Evolutionary conservation across 1,139 yeast genomes (phyloP).

Genomic region (Saccharomyces hybrid): DNA sequence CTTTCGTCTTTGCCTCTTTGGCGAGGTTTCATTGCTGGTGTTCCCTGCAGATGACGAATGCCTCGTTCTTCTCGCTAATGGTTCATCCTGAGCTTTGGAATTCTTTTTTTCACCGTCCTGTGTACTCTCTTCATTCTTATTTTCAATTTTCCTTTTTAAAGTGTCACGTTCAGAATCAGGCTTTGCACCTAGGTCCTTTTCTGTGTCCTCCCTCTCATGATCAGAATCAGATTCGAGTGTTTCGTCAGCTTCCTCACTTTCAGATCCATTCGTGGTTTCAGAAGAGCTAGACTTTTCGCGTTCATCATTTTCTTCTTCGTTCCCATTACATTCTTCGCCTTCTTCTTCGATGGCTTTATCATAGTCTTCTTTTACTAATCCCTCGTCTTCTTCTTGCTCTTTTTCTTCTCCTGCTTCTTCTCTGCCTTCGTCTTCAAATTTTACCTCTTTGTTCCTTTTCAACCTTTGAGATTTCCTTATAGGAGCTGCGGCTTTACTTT

Average conservation of each 20-base stretch:
- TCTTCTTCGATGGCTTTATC: constrained; percentile 8
- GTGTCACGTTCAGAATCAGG: constrained; percentile 4
- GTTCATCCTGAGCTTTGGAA: constrained; percentile 13
- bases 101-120: constrained; percentile 10
- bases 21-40: constrained; percentile 11
- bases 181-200: constrained; percentile 3
- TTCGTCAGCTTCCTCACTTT: constrained; percentile 6
- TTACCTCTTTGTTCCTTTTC: not conserved
- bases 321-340: constrained; percentile 8
- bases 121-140: not conserved
- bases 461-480: not conserved
- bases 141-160: constrained; percentile 2
- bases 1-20: constrained; percentile 19
- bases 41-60: constrained; percentile 16
- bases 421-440: not conserved
- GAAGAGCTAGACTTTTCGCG: not conserved
- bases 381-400: constrained; percentile 14
- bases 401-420: constrained; percentile 15
- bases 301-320: constrained; percentile 9
- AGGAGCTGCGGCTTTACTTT: not conserved
- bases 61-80: constrained; percentile 28
- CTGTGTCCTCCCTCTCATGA: constrained; percentile 8
- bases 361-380: constrained; percentile 7
- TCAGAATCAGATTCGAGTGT: not conserved
- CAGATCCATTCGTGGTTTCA: constrained; percentile 4